Evolutionary conservation across 176 grass and related monocot genomes (phyloP), one percentile per base, ranked within the genome.

Genomic region (Eleusine indica): DNA sequence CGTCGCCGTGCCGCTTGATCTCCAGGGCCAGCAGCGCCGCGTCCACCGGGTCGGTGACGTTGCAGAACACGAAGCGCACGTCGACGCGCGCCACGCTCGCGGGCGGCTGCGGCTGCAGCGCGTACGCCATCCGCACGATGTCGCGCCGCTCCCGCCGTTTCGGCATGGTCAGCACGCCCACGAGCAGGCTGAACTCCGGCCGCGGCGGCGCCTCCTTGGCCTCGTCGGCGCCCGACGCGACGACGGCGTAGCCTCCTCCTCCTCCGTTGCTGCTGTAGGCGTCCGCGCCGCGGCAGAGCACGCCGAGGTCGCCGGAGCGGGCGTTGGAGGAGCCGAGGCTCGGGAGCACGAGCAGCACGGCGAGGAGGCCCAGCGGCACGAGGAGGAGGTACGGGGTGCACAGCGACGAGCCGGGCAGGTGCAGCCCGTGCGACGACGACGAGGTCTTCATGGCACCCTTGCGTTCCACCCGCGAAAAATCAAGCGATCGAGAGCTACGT

Each of bases 1-100:
- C 35, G 83, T 96, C 93, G 81, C 81, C 85, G 86, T 91, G 81
- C 0, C 29, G 85, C 68, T 13, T 11, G 42, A 67, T 40, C 88
- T 96, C 93, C 18, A 93, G 53, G 10, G 80, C 38, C 37, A 96
- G 76, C 14, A 96, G 86, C 37, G 73, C 64, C 3, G 61, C 49
- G 52, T 96, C 89, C 28, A 86, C 88, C 1, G 84, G 88, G 75
- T 90, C 89, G 60, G 53, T 32, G 38, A 96, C 84, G 75, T 16
- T n/a, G 84, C 93, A 93, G 84, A 96, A 81, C 17, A 96, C 87
- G 81, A 93, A 96, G 43, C 90, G 90, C 28, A 96, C 77, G 88
- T 93, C 88, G 68, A 96, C 77, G 47, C 43, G 72, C n/a, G 84
- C 75, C 7, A 4, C 64, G 64, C 28, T 5, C 0, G 63, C 54